Evolutionary conservation across 2,329 filamentous ascomycete species (phyloP), one percentile per base, ranked within the genome.

Genomic region (Penicillium polonicum): DNA sequence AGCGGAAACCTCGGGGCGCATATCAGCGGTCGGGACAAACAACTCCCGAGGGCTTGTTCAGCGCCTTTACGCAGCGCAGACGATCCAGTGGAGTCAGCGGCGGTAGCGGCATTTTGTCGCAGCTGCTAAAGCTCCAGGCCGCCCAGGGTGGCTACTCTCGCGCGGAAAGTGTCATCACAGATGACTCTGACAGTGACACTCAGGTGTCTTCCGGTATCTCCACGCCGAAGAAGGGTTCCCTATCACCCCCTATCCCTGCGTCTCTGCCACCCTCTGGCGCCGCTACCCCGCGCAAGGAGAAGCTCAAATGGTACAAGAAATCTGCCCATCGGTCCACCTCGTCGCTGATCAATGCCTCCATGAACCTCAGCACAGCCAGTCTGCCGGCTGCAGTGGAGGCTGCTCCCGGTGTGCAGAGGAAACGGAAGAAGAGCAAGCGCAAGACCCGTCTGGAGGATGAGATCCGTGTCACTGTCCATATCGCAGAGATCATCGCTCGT

Each of bases 401-500:
- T 21, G 54, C 70, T 12, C 50, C 59, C 1, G 60, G 60, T 17
- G 12, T 44, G 10, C 39, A 41, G 4, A 59, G 48, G 36, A 54
- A 45, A 41, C 57, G 48, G 17, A 61, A 45, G 53, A 75, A 70
- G 57, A 64, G 57, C 41, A 67, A 66, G 65, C 66, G 64, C n/a
- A 69, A 65, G 53, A 70, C 72, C 35, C 68, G 70, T 25, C 60
- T 76, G 7, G 74, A 76, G 49, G 80, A 85, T 39, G 81, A 86
- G 62, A 81, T 85, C 59, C 78, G 80, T 53, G 85, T 88, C 62
- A 85, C 83, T 2, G 79, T 85, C 5, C 84, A 87, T 67, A 83
- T 88, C 59, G 84, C 84, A 19, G 84, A 86, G 60, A 92, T 89
- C 23, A 82, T 96, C 23, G 86, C 88, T 45, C 85, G 92, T 4